Evolutionary conservation across 2,329 filamentous ascomycete species (phyloP), one percentile per base, ranked within the genome.

Genomic region (Harringtonia lauricola): DNA sequence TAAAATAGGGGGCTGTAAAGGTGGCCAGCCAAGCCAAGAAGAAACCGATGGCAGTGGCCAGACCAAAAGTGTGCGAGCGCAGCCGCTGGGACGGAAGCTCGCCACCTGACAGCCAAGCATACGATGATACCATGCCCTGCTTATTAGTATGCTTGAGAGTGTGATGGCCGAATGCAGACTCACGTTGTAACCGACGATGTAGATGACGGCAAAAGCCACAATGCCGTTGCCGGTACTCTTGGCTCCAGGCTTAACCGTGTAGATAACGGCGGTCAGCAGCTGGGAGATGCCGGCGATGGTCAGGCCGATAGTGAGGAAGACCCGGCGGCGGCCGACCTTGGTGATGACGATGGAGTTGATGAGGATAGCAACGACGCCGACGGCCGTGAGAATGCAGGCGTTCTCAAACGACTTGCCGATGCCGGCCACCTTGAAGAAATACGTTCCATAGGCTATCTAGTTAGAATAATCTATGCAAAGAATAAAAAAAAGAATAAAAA

Each of bases 1-100:
- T 77, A 51, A 78, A 78, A 51, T 77, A 76, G 0, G 72, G 73
- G 2, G 72, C 71, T 0, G 73, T 77, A 50, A 76, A 77, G 0
- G 71, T 74, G 0, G 71, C 70, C 8, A 73, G 60, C 73, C 73
- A 76, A 12, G 72, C 72, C 2, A 70, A 67, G 10, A 75, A 59
- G 55, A 77, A 77, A 0, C 68, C 71, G 19, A 72, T 57, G 4
- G 70, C 68, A 0, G 72, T 68, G 1, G 73, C 72, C 2, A 72
- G 54, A 33, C 74, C 73, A 44, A 78, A 76, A 0, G 73, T 77
- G 49, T 76, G 71, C 0, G 66, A 70, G 13, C 74, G 68, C 8
- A 78, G 62, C 4, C 72, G 63, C 52, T 77, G 73, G 0, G 72
- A 74, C 1, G 73, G 72, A 9, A 77, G 61, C 52, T 79, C 74